Evolutionary conservation across 495 filamentous ascomycete genomes (phyloP).

Genomic region (Talaromyces stipitatus): DNA sequence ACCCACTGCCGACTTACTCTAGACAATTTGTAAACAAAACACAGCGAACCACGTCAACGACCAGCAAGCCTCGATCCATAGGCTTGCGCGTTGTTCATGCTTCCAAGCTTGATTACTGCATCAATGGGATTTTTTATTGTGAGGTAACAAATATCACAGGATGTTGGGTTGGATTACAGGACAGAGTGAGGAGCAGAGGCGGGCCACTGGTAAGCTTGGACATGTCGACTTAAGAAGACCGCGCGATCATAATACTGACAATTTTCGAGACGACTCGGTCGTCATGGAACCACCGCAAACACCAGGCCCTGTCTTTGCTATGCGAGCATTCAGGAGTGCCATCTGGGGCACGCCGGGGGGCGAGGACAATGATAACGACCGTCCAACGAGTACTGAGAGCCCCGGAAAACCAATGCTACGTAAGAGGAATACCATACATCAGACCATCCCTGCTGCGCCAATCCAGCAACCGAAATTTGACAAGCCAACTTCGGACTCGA

Average conservation of each 20-base stretch:
- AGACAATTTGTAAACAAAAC: slow-evolving; percentile 22
- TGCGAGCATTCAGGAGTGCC: slow-evolving; percentile 85
- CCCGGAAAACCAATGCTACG: slow-evolving; percentile 9
- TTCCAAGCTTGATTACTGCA: not conserved
- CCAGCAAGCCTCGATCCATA: not conserved
- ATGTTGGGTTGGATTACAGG: slow-evolving; percentile 26
- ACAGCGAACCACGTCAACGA: slow-evolving; percentile 23
- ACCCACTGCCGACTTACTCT: not conserved
- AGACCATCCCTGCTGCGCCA: not conserved
- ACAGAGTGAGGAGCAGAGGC: slow-evolving; percentile 14
- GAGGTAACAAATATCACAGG: not conserved
- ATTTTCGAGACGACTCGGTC: slow-evolving; percentile 25
- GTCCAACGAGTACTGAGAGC: slow-evolving; percentile 15
- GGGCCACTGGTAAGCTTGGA: slow-evolving; percentile 18
- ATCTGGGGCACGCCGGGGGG: slow-evolving; percentile 79
- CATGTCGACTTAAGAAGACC: not conserved
- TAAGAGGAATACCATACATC: not conserved
- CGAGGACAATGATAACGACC: slow-evolving; percentile 23
- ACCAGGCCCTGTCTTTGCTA: slow-evolving; percentile 86
- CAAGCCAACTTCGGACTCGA: slow-evolving; percentile 15
- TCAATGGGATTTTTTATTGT: not conserved
- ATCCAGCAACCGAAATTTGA: slow-evolving; percentile 15
- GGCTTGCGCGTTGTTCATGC: not conserved
- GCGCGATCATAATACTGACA: not conserved
- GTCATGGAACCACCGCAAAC: slow-evolving; percentile 71